A percentile compares a stretch with the other conserved stretches of the same genome.
These are phyloP conservation scores for Intubia oerlemansii DNA, from an alignment of 2,329 filamentous ascomycete species.

Conservation along the genomic window DNA sequence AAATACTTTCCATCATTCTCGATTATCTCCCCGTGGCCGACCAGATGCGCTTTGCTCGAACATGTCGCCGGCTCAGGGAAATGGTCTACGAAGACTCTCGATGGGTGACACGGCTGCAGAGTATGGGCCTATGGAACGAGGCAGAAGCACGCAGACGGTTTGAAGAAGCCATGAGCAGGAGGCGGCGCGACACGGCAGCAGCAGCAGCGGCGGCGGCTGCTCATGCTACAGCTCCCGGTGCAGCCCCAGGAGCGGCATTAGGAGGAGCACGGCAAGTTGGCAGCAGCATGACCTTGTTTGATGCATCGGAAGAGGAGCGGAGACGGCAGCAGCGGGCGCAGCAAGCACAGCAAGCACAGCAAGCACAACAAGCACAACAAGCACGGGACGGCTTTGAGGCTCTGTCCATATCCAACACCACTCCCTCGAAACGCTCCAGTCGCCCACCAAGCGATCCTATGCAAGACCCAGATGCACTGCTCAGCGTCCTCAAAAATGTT, in stretches of 20 bases:
- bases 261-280: conserved; percentile 8
- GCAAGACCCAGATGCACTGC: conserved; percentile 38
- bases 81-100: conserved; percentile 98
- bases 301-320: conserved; percentile 48
- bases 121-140: conserved; percentile 88
- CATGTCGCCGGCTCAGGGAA: conserved; percentile 72
- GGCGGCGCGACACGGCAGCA: conserved; percentile 28
- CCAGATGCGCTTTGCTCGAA: conserved; percentile 65
- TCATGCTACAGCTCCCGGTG: too few relatives aligned
- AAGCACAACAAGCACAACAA: conserved; percentile 18
- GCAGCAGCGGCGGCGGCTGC: conserved; percentile 16
- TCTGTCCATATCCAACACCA: conserved; percentile 28
- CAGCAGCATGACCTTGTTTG: conserved; percentile 44
- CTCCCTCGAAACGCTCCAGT: conserved; percentile 1
- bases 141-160: conserved; percentile 59
- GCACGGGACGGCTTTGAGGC: conserved; percentile 40
- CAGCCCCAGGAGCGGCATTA: conserved; percentile 5
- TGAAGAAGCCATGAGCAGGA: conserved; percentile 45
- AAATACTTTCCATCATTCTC: conserved; percentile 73
- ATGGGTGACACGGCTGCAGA: conserved; percentile 73
- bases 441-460: conserved; percentile 21
- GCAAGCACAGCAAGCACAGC: conserved; percentile 20
- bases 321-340: conserved; percentile 7
- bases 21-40: conserved; percentile 76
- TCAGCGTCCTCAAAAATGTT: conserved; percentile 48